Evolutionary conservation across 441 rosid genomes (phyloP).

Genomic region (Erodium moschatum): DNA sequence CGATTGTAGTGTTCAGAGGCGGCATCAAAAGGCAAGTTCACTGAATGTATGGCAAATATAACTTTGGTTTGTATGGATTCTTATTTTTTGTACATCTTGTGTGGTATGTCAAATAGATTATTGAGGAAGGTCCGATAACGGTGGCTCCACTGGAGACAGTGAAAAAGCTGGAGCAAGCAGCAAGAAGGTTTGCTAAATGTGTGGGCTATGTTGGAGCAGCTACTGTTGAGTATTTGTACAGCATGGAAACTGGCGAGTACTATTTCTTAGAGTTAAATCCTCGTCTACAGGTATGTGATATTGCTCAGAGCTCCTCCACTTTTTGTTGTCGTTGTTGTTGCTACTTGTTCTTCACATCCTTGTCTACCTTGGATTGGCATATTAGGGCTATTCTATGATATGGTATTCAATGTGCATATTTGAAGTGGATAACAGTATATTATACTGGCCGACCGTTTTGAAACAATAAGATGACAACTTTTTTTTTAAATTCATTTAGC

Average conservation of each 20-base stretch:
- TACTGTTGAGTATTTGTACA: slow-evolving; percentile 91
- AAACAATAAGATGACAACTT: too few species aligned
- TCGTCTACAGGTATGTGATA: slow-evolving; percentile 71
- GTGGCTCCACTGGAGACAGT: slow-evolving; percentile 79
- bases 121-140: slow-evolving; percentile 99
- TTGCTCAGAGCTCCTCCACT: slow-evolving; percentile 13
- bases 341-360: not conserved
- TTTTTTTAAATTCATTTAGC: too few species aligned
- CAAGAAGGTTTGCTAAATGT: slow-evolving; percentile 86
- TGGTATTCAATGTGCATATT: slow-evolving; percentile 11
- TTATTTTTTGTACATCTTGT: not conserved
- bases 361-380: not conserved
- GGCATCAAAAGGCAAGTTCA: slow-evolving; percentile 63
- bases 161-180: slow-evolving; percentile 93
- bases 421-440: slow-evolving; percentile 8
- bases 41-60: not conserved
- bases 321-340: not conserved
- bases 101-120: slow-evolving; percentile 34
- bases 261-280: slow-evolving; percentile 98
- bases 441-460: too few species aligned
- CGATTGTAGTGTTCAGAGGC: slow-evolving; percentile 97
- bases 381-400: slow-evolving; percentile 10
- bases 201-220: slow-evolving; percentile 98
- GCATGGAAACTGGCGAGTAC: slow-evolving; percentile 98
- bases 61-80: not conserved